A percentile compares a stretch with the other conserved stretches of the same genome.
phyloP scores from a whole-genome alignment of 2,329 filamentous ascomycete species.

The Neopestalotiopsis sp. region DNA sequence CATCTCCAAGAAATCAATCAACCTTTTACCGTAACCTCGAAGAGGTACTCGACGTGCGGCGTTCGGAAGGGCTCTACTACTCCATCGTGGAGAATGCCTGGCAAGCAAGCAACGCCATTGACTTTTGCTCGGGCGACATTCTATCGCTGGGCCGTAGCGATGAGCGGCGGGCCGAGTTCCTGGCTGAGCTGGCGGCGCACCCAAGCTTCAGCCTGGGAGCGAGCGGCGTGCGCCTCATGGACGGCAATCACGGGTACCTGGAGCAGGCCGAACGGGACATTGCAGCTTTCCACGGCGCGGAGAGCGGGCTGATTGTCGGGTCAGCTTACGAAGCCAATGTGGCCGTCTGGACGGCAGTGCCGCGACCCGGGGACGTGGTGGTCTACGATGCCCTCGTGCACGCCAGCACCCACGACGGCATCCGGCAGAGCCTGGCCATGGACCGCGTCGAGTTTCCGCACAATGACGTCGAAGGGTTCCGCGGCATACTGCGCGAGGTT shows the following conservation, averaged over 20 bases:
- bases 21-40: slow-evolving; percentile 1
- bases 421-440: slow-evolving; percentile 60
- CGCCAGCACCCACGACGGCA: slow-evolving; percentile 70
- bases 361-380: slow-evolving; percentile 59
- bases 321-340: slow-evolving; percentile 62
- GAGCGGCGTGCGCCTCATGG: not conserved
- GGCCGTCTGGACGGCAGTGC: slow-evolving; percentile 54
- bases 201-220: slow-evolving; percentile 3
- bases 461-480: slow-evolving; percentile 44
- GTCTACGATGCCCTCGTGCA: slow-evolving; percentile 72
- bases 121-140: slow-evolving; percentile 73
- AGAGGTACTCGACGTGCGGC: not conserved
- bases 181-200: slow-evolving; percentile 48
- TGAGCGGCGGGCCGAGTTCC: slow-evolving; percentile 51
- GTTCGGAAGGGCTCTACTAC: not conserved
- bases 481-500: slow-evolving; percentile 39
- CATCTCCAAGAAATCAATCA: not conserved
- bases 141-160: slow-evolving; percentile 60
- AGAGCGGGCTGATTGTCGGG: slow-evolving; percentile 63
- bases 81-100: not conserved
- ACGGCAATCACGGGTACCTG: slow-evolving; percentile 21
- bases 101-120: not conserved
- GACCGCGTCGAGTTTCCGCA: slow-evolving; percentile 51
- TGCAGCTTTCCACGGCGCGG: slow-evolving; percentile 60
- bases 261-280: slow-evolving; percentile 16